phyloP scores from a whole-genome alignment of 305 asterid genomes.

The Fraxinus sp. region DNA sequence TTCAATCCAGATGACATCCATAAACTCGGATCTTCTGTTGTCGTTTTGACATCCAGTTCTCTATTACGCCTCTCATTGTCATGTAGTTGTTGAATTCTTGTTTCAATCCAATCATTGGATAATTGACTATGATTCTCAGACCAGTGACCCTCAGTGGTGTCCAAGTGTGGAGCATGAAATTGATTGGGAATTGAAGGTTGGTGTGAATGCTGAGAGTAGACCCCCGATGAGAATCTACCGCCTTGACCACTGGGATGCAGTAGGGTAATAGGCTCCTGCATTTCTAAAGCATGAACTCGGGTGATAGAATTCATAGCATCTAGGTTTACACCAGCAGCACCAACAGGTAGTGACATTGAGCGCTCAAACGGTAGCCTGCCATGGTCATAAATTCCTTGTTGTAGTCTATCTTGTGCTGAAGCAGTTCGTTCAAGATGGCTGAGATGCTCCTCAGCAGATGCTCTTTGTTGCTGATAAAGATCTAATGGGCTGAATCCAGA shows the following conservation, averaged over 20 bases:
- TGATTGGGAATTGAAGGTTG: constrained; percentile 48
- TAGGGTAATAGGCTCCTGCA: constrained; percentile 66
- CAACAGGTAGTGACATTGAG: constrained; percentile 61
- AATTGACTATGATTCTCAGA: constrained; percentile 57
- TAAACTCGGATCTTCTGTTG: constrained; percentile 67
- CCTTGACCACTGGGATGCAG: constrained; percentile 60
- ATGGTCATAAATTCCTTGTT: constrained; percentile 64
- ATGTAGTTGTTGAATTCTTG: constrained; percentile 65
- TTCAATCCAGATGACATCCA: constrained; percentile 90
- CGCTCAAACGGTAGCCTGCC: constrained; percentile 61
- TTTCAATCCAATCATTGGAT: constrained; percentile 70
- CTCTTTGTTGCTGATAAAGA: constrained; percentile 58
- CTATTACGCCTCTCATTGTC: constrained; percentile 67
- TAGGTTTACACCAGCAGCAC: constrained; percentile 54
- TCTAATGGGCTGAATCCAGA: constrained; percentile 65
- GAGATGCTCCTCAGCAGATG: constrained; percentile 69
- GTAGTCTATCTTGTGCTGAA: constrained; percentile 69
- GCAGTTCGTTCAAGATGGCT: constrained; percentile 61
- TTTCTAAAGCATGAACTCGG: constrained; percentile 63
- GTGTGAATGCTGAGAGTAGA: constrained; percentile 54
- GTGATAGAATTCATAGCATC: constrained; percentile 56
- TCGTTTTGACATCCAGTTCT: constrained; percentile 57
- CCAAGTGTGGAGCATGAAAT: constrained; percentile 49
- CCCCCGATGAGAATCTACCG: constrained; percentile 62
- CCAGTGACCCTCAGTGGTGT: constrained; percentile 61